Evolutionary conservation across 495 filamentous ascomycete species (phyloP), one percentile per base, ranked within the genome.

Genomic region (Margaritispora aquatica): DNA sequence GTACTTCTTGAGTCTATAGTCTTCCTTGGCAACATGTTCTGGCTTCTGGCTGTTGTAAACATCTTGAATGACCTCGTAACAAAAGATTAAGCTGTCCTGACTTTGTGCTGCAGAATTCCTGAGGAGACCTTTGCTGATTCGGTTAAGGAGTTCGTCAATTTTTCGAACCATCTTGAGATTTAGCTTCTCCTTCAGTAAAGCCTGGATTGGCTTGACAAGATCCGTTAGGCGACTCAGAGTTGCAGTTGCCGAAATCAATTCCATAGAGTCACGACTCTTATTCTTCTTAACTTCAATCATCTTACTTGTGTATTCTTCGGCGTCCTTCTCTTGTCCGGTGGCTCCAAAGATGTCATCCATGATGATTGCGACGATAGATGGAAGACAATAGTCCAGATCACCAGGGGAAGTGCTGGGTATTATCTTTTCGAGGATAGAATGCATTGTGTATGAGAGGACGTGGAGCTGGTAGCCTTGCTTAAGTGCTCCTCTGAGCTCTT

Each of bases 211-310:
- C 48, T 75, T 75, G 57, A 96, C 76, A 21, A 98, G 80, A 26
- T 85, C 80, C 3, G 83, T 81, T n/a, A 98, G 80, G 54, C 84
- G 82, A 31, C 71, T 75, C 31, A 96, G 75, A 11, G 90, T 90
- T 8, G 90, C 83, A 48, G 82, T 88, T 69, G 84, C 87, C 22
- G 94, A 87, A 55, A 97, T 78, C 55, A 97, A 77, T 66, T 97
- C 94, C 89, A 97, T 96, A 2, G 95, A 96, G 65, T 97, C 94
- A 63, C 88, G 95, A 67, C 92, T 96, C 75, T 96, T 97, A 77
- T 88, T 97, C 67, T 88, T 92, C 75, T 96, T 97, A 20, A 97
- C 87, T 74, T 99, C 94, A 72, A 90, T 95, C 89, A 96, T 96
- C 66, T 90, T 86, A 72, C 88, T 96, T 57, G 87, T 83, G 68